Evolutionary conservation across 306 rosid species (phyloP), one percentile per base, ranked within the genome.

Genomic region (Boehmeria nivea): DNA sequence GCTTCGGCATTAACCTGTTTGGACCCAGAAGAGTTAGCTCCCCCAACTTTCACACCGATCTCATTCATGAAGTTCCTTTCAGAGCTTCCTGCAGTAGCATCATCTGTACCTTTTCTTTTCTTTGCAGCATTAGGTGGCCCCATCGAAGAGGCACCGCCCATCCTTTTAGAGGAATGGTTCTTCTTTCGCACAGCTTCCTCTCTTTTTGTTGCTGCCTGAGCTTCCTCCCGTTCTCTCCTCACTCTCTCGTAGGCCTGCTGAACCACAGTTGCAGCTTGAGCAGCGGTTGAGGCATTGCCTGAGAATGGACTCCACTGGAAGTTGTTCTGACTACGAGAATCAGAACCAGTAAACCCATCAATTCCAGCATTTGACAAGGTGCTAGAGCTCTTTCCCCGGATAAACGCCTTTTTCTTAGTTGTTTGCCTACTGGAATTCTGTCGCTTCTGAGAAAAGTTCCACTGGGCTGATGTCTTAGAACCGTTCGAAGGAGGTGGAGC

Each of bases 161-260:
- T 59, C 63, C 72, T 86, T 71, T 62, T 90, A 37, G 91, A 78
- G 60, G 91, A 78, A 59, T 77, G 75, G 52, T 78, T 72, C 83
- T 85, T 91, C 76, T 68, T 87, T 50, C 60, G 70, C 54, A 73
- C 59, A 24, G 72, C 79, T 17, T 83, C 81, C 60, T 74, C 81
- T 63, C 69, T 77, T 69, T 77, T 84, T 33, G 52, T 56, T 55
- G 93, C 87, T n/a, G 87, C 95, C 66, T 87, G 95, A 38, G 95
- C 87, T 53, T 78, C 93, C 79, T 80, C 96, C 0, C 99, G 96
- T 34, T 82, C 89, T 71, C 93, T 84, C 75, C 76, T 91, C 65
- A 88, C 96, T 77, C 85, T 87, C 74, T 84, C 86, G 55, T 87
- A 87, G 15, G 96, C 95, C 69, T 82, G 96, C 62, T 85, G 93